phyloP scores from a whole-genome alignment of 169 alveolate species.

The Cryptosporidium ryanae region DNA sequence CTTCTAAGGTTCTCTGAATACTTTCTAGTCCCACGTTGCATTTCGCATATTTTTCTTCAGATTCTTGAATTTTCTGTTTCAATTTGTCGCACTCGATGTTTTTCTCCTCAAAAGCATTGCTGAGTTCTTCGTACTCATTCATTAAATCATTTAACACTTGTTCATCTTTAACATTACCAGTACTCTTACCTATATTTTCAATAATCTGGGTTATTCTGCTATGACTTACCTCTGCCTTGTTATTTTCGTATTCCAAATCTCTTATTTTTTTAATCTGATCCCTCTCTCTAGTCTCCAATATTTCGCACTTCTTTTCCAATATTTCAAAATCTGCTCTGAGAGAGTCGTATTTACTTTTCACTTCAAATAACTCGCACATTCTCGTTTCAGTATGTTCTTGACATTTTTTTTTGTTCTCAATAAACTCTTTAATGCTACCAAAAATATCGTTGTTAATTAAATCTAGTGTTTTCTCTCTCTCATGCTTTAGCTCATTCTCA shows the following conservation, averaged over 20 bases:
- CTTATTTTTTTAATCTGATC: slow-evolving; percentile 21
- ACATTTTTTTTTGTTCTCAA: slow-evolving; percentile 12
- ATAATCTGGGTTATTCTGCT: slow-evolving; percentile 6
- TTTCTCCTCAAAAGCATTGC: slow-evolving; percentile 74
- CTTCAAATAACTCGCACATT: not conserved
- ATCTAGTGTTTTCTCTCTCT: not conserved
- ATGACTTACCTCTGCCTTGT: not conserved
- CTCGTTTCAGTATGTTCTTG: slow-evolving; percentile 7
- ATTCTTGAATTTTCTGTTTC: slow-evolving; percentile 15
- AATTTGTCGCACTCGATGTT: slow-evolving; percentile 53
- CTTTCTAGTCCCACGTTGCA: slow-evolving; percentile 23
- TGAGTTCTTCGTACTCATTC: slow-evolving; percentile 69
- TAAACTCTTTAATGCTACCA: slow-evolving; percentile 7
- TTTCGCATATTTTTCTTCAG: slow-evolving; percentile 18
- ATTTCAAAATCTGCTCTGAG: slow-evolving; percentile 1
- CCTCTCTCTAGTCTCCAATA: slow-evolving; percentile 25
- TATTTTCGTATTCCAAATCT: slow-evolving; percentile 11
- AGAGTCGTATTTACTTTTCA: slow-evolving; percentile 17
- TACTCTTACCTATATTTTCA: not conserved
- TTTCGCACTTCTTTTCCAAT: not conserved
- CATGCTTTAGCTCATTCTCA: slow-evolving; percentile 4
- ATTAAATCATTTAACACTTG: slow-evolving; percentile 6
- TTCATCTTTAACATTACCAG: slow-evolving; percentile 4
- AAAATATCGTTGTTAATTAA: slow-evolving; percentile 31
- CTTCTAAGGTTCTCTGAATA: slow-evolving; percentile 11